Conservation (phyloP, 345 rosid species). For the Theobroma cacao region DNA sequence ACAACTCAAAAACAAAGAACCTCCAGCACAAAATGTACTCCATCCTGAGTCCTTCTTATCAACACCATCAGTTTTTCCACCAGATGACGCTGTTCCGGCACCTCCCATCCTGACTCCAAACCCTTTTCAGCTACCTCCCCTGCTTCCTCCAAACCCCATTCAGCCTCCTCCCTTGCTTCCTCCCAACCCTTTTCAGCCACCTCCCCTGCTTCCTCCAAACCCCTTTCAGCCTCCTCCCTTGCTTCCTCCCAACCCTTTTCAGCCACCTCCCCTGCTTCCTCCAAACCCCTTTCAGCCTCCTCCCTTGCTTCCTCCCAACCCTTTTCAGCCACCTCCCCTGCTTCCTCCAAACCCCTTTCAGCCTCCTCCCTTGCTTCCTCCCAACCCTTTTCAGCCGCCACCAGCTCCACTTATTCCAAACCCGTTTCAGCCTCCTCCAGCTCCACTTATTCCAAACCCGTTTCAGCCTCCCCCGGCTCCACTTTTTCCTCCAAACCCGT, state of each 20-base stretch:
- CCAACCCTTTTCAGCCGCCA: conserved; percentile 25
- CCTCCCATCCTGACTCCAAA: neutral
- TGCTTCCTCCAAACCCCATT: conserved; percentile 14
- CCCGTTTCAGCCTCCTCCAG: conserved; percentile 28
- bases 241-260: conserved; percentile 27
- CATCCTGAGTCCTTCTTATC: neutral
- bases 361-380: conserved; percentile 26
- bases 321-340: conserved; percentile 25
- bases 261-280: conserved; percentile 13
- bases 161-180: conserved; percentile 28
- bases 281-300: conserved; percentile 7
- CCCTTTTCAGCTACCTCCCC: conserved; percentile 23
- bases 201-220: no score
- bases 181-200: conserved; percentile 24
- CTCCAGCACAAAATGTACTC: conserved; percentile 14
- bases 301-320: conserved; percentile 26
- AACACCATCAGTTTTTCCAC: conserved; percentile 17
- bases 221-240: conserved; percentile 9
- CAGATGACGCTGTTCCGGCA: conserved; percentile 24
- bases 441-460: conserved; percentile 43
- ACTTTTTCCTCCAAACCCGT: neutral
- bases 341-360: conserved; percentile 26
- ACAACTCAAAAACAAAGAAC: conserved; percentile 17
- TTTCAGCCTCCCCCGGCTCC: conserved; percentile 30
- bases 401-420: conserved; percentile 7